Evolutionary conservation across 345 rosid genomes (phyloP), one percentile per base, ranked within the genome.

Genomic region (Ceriops tagal): DNA sequence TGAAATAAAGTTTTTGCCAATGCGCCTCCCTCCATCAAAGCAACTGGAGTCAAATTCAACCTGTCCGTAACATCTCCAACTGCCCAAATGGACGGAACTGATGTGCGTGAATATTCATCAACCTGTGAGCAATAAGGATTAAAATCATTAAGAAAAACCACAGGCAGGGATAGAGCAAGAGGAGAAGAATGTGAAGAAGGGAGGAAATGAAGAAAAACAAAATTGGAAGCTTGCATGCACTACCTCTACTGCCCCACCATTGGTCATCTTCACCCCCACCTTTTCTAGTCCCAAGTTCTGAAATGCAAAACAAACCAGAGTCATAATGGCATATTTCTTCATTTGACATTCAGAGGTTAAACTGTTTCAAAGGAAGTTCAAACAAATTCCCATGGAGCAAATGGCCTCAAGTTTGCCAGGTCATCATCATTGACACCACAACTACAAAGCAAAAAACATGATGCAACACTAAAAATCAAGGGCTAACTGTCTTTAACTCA

Each of bases 11-110:
- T 87, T 82, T 93, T 91, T 65, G 97, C 98, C 76, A 93, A 75
- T 58, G 98, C 98, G 65, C 83, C 92, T 77, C 98, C 98, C 85
- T 93, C 98, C 97, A 93, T 93, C 79, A 93, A 83, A 64, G 98
- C 97, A 78, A 93, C 98, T 60, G 98, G 98, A 78, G 97, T 93
- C 90, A 93, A 78, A 83, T 93, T 93, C 71, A 93, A 69, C 70
- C 98, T 79, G 73, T 89, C 96, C 26, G 98, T 93, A 60, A 91
- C 97, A 73, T 93, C 98, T 75, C 98, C 98, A 62, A 93, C 95
- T 46, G 98, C 98, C 96, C 92, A 93, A 61, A 93, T 91, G 59
- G 98, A 89, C 62, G 97, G 92, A 69, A 91, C 92, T 7, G 96
- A 83, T 53, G 97, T 89, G 64, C 66, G 76, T 10, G 92, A 93